phyloP scores from a whole-genome alignment of 179 eudicot genomes.

The Carnegiea gigantea region DNA sequence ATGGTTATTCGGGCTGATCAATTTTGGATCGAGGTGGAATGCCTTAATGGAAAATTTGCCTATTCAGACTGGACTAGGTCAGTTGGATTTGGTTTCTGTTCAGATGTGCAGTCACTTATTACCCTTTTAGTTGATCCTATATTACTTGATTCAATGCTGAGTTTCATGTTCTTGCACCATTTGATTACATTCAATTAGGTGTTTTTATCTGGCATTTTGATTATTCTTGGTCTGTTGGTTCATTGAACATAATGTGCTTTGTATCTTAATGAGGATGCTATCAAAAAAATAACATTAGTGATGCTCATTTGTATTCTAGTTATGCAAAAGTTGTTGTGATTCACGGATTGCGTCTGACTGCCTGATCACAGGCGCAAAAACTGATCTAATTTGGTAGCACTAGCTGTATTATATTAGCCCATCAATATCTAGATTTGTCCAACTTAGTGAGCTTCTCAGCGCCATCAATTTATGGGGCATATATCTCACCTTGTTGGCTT shows the following conservation, averaged over 20 bases:
- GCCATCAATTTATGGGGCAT: neutral
- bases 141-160: neutral
- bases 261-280: neutral
- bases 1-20: neutral
- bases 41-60: neutral
- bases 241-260: neutral
- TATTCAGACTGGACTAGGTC: neutral
- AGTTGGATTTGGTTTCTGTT: neutral
- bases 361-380: slow-evolving; percentile 4
- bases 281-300: neutral
- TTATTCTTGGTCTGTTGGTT: neutral
- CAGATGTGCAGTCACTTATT: neutral
- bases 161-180: neutral
- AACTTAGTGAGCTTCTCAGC: neutral
- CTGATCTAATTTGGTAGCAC: neutral
- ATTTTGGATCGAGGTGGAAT: neutral
- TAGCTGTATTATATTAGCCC: neutral
- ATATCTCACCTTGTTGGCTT: neutral
- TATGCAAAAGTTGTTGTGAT: neutral
- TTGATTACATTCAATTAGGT: too few species aligned
- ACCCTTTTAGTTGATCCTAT: neutral
- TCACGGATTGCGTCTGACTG: slow-evolving; percentile 6
- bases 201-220: neutral
- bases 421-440: neutral
- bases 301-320: neutral